Conservation (phyloP, 1,284 basidiomycete genomes). For the Tylopilus orsonianus region DNA sequence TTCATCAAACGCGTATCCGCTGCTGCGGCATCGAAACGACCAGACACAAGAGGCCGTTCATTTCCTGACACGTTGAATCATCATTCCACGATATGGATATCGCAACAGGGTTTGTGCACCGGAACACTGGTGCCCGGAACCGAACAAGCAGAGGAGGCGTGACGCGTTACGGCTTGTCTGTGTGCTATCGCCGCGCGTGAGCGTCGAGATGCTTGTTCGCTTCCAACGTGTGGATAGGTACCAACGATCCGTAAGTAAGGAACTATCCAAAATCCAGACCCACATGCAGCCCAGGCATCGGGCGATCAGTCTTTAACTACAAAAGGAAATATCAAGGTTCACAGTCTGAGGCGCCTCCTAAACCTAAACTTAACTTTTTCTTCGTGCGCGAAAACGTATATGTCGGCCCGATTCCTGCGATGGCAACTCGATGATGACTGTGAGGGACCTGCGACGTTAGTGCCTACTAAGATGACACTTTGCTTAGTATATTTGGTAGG, state of each 20-base stretch:
- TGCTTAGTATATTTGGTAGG: no score
- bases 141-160: not conserved
- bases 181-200: no score
- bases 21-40: not conserved
- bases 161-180: no score
- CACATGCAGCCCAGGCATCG: no score
- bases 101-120: no score
- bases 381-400: not conserved
- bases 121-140: not conserved
- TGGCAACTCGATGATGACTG: not conserved
- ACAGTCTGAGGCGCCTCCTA: not conserved
- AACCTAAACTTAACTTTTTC: not conserved
- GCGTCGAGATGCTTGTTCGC: not conserved
- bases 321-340: conserved; percentile 7
- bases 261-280: no score
- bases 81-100: no score
- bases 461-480: no score
- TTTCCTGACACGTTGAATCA: not conserved
- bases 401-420: not conserved
- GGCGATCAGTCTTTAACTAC: not conserved
- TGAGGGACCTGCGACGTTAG: no score
- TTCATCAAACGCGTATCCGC: not conserved
- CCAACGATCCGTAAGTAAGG: not conserved
- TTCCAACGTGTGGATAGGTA: not conserved
- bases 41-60: not conserved